A percentile compares a stretch with the other conserved stretches of the same genome.
Evolutionary conservation across 441 rosid genomes (phyloP).

Genomic region (Corymbia citriodora): DNA sequence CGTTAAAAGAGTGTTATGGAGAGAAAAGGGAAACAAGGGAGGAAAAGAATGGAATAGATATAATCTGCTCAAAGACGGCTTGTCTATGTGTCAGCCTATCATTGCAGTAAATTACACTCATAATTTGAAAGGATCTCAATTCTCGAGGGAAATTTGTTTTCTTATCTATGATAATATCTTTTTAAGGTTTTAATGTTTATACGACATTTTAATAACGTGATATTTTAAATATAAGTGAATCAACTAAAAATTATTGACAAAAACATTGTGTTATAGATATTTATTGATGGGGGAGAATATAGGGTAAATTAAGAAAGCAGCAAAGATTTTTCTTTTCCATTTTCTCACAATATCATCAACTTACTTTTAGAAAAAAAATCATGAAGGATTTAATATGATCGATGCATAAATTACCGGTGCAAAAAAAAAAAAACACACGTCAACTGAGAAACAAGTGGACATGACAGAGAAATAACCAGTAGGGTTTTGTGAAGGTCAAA

Average conservation of each 20-base stretch:
- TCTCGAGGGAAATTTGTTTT: not conserved
- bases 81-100: not conserved
- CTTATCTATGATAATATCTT: not conserved
- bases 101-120: not conserved
- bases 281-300: no score
- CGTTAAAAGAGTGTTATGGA: not conserved
- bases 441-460: no score
- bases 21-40: not conserved
- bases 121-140: not conserved
- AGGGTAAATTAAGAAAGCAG: no score
- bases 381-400: no score
- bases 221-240: not conserved
- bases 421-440: no score
- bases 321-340: no score
- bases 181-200: no score
- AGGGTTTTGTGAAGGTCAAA: no score
- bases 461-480: no score
- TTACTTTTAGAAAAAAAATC: no score
- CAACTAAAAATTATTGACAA: not conserved
- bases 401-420: no score
- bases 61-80: not conserved
- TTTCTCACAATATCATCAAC: no score
- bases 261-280: not conserved
- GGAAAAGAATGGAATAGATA: not conserved
- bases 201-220: not conserved